phyloP scores from a whole-genome alignment of 257 asterid species.

The Striga asiatica region DNA sequence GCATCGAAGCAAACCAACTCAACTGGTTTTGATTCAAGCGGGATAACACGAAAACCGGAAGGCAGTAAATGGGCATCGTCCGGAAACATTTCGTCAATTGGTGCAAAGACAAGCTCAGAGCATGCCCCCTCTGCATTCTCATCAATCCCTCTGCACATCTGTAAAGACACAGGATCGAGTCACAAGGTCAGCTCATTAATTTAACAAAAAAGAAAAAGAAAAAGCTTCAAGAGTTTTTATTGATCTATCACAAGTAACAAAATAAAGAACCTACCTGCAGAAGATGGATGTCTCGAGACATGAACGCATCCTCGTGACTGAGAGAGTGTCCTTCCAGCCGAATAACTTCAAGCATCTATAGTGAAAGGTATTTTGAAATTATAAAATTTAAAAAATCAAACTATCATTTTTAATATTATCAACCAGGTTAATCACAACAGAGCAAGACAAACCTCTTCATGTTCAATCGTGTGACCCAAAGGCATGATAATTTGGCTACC shows the following conservation, averaged over 20 bases:
- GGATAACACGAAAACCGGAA: constrained; percentile 92
- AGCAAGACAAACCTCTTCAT: constrained; percentile 59
- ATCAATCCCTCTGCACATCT: constrained; percentile 93
- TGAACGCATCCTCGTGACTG: constrained; percentile 71
- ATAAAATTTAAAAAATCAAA: background rate
- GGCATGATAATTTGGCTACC: constrained; percentile 98
- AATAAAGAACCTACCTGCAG: constrained; percentile 46
- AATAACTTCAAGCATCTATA: constrained; percentile 92
- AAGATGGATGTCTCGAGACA: constrained; percentile 83
- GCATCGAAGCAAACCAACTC: constrained; percentile 18
- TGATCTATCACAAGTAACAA: background rate
- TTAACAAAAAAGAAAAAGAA: too few species aligned
- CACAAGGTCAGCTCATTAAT: too few species aligned
- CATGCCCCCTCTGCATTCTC: constrained; percentile 85
- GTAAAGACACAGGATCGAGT: constrained; percentile 7
- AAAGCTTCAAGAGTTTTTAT: too few species aligned
- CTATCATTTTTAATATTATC: background rate
- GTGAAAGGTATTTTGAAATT: background rate
- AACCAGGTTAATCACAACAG: background rate
- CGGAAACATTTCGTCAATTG: constrained; percentile 92
- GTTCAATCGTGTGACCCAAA: constrained; percentile 85
- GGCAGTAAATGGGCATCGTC: constrained; percentile 87
- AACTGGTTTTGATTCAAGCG: constrained; percentile 86
- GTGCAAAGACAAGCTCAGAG: constrained; percentile 93
- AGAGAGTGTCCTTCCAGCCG: constrained; percentile 82